Base-by-base conservation (phyloP, 208 protist species). In the Acanthamoeba royreba region DNA sequence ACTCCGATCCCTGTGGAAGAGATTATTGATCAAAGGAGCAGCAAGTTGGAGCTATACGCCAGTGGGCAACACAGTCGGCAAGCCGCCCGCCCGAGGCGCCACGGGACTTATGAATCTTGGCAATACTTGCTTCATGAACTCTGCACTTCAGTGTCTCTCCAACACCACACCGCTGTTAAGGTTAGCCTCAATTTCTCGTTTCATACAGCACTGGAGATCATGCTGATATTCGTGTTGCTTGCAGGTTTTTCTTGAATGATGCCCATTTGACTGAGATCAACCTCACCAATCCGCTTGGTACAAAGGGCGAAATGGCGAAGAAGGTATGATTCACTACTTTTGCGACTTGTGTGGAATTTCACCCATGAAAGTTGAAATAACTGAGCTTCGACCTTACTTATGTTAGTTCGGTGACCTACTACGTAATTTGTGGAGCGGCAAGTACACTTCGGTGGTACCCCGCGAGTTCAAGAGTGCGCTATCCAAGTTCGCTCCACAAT, bases 121-220 rank as follows among this genome's bases (percentile, higher is more conserved):
- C 72, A 99, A 99, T 95, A 99, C 98, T 15, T 99, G 99, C 95
- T 99, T 99, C 97, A 98, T 99, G 94, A 99, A 99, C 96, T 94
- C 97, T 0, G 98, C 97, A 17, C 93, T 99, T 58, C 99, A 99
- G 96, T 97, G 99, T 38, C 96, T 99, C 22, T 95, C 93, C 43
- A 98, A 99, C 96, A 98, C 98, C 61, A 92, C 93, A 7, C 79
- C 74, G 19, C 97, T 99, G 35, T 96, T 97, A 0, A 95, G 94
- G 13, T 95, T 95, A 47, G 94, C 98, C 43, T 46, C 94, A 17
- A 47, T 31, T 0, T 35, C 55, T 22, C 52, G 55, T 52, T 93
- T 79, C 55, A 22, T 69, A 43, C 94, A 95, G 22, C 98, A 97
- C 9, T 86, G 98, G 28, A 19, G 13, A 9, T 55, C 19, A 55